Evolutionary conservation across 495 filamentous ascomycete species (phyloP).

Genomic region (Trichoderma erinaceum): DNA sequence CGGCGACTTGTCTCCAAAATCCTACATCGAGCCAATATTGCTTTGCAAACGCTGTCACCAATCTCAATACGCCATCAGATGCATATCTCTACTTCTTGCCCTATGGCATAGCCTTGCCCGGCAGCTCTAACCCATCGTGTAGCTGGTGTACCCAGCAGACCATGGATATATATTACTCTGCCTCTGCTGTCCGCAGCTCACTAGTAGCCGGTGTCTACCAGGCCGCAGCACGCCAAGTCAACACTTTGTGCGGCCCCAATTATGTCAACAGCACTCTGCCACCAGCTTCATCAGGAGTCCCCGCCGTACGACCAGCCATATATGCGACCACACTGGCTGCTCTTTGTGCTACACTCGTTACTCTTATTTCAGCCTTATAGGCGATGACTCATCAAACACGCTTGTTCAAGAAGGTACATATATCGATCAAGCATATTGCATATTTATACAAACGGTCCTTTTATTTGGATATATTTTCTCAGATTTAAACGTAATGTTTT

Average conservation of each 20-base stretch:
- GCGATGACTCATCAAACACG: neutral
- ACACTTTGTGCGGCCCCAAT: slow-evolving; percentile 54
- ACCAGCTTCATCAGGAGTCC: slow-evolving; percentile 22
- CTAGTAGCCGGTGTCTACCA: slow-evolving; percentile 55
- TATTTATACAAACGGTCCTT: neutral
- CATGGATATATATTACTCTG: slow-evolving; percentile 61
- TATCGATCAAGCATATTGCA: neutral
- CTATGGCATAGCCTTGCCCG: slow-evolving; percentile 62
- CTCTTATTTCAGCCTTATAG: neutral
- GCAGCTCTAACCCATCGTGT: slow-evolving; percentile 59
- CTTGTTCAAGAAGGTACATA: neutral
- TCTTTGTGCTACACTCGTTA: neutral
- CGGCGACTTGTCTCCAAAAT: slow-evolving; percentile 67
- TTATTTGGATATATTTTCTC: neutral
- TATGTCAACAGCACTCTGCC: slow-evolving; percentile 59
- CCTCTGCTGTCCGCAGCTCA: slow-evolving; percentile 53
- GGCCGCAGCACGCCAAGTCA: slow-evolving; percentile 56
- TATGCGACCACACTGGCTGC: neutral
- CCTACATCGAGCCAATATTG: slow-evolving; percentile 52
- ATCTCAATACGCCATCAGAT: slow-evolving; percentile 57
- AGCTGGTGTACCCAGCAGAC: slow-evolving; percentile 60
- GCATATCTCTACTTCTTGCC: slow-evolving; percentile 80
- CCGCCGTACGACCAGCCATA: neutral
- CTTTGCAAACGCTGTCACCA: slow-evolving; percentile 81
- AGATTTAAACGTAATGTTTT: neutral